Conservation (phyloP, 257 asterid species). For the Ophiorrhiza pumila region DNA sequence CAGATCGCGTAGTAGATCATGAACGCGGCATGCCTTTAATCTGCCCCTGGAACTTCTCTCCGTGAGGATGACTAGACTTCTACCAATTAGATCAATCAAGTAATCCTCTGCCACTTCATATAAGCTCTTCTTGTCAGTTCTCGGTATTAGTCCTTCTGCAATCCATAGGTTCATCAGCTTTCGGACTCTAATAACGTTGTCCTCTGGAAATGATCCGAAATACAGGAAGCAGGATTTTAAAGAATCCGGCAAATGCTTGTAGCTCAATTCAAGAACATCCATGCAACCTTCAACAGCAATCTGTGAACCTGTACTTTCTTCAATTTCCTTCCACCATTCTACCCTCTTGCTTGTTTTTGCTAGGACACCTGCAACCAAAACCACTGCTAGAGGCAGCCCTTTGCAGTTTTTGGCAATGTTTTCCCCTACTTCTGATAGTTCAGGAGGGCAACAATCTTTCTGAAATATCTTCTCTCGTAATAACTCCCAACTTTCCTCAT, state of each 20-base stretch:
- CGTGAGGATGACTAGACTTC: slow-evolving; percentile 4
- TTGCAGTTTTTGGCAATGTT: slow-evolving; percentile 8
- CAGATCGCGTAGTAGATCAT: slow-evolving; percentile 10
- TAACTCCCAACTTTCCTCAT: slow-evolving; percentile 15
- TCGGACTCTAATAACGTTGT: background rate
- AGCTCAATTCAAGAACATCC: slow-evolving; percentile 8
- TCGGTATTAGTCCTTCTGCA: slow-evolving; percentile 20
- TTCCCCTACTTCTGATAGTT: slow-evolving; percentile 11
- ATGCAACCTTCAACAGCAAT: slow-evolving; percentile 6
- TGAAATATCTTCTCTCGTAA: background rate
- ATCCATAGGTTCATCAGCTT: slow-evolving; percentile 17
- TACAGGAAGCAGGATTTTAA: slow-evolving; percentile 21
- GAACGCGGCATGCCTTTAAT: slow-evolving; percentile 17
- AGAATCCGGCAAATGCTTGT: slow-evolving; percentile 11
- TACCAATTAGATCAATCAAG: slow-evolving; percentile 12
- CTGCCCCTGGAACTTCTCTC: slow-evolving; percentile 5
- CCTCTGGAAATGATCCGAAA: slow-evolving; percentile 10
- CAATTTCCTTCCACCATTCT: slow-evolving; percentile 14
- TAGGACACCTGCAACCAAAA: slow-evolving; percentile 11
- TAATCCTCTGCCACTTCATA: slow-evolving; percentile 6
- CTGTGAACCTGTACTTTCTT: background rate
- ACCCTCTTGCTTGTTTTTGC: background rate
- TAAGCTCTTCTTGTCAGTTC: background rate
- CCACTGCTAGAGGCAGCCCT: slow-evolving; percentile 17
- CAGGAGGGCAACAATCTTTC: background rate